phyloP scores from a whole-genome alignment of 495 filamentous ascomycete genomes.

The Achaetomiella virescens region DNA sequence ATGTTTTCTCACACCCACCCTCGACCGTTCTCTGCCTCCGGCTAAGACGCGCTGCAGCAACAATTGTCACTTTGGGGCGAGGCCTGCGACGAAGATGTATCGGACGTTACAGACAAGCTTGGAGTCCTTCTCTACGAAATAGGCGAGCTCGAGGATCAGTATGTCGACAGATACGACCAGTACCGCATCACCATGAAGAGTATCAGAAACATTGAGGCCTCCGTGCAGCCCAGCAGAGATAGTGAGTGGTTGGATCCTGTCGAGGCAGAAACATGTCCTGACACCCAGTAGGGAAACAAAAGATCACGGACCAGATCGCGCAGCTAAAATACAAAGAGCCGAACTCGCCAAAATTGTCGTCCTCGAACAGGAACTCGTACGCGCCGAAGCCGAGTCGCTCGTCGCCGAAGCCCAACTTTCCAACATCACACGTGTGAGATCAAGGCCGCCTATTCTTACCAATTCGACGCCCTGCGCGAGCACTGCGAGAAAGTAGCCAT shows the following conservation, averaged over 20 bases:
- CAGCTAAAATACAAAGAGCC: conserved; percentile 99
- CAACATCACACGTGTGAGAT: conserved; percentile 98
- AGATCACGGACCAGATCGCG: conserved; percentile 97
- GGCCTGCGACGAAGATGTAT: conserved; percentile 92
- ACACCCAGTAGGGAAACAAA: conserved; percentile 75
- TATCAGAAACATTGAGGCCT: conserved; percentile 97
- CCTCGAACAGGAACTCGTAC: conserved; percentile 96
- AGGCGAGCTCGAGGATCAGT: conserved; percentile 95
- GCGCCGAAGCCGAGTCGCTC: conserved; percentile 94
- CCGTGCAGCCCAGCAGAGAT: conserved; percentile 95
- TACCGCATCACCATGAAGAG: conserved; percentile 99
- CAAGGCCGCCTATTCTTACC: conserved; percentile 96
- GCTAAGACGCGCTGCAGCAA: conserved; percentile 57
- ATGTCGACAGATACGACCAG: conserved; percentile 97
- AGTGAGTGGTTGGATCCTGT: conserved; percentile 49
- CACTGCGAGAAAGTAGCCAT: conserved; percentile 98
- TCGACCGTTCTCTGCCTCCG: not conserved
- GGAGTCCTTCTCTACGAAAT: conserved; percentile 97
- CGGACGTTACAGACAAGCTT: conserved; percentile 97
- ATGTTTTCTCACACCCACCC: conserved; percentile 35
- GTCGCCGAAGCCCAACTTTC: conserved; percentile 96
- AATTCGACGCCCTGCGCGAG: conserved; percentile 95
- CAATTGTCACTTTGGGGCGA: conserved; percentile 99
- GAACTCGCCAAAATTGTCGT: conserved; percentile 93
- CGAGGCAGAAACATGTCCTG: not conserved